Conservation (phyloP, 192 early-diverging fungal genomes). For the Dimargaris xerosporica region DNA sequence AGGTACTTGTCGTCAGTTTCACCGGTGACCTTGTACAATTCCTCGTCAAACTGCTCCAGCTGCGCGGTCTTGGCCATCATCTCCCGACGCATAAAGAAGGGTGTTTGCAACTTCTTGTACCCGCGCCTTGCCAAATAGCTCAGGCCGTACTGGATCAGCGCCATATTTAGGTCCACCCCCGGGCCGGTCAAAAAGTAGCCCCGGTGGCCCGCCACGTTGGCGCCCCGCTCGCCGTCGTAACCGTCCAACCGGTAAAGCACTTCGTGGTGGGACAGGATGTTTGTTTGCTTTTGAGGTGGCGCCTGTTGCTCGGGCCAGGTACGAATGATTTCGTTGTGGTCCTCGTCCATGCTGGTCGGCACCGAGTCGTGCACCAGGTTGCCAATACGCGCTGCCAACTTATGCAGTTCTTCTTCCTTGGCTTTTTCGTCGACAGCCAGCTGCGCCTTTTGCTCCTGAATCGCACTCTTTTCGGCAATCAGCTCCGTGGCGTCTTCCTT, state of each 20-base stretch:
- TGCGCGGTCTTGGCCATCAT: slow-evolving; percentile 99
- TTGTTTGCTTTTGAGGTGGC: slow-evolving; percentile 41
- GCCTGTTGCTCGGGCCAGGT: slow-evolving; percentile 14
- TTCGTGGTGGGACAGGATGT: slow-evolving; percentile 78
- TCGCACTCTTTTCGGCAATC: slow-evolving; percentile 54
- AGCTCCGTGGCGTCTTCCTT: slow-evolving; percentile 71
- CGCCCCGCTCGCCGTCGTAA: slow-evolving; percentile 76
- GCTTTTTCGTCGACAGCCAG: slow-evolving; percentile 58
- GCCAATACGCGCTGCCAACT: slow-evolving; percentile 57
- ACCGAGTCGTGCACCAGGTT: slow-evolving; percentile 93
- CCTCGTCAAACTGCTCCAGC: slow-evolving; percentile 94
- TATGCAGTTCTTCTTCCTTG: slow-evolving; percentile 46
- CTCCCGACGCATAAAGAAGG: slow-evolving; percentile 95
- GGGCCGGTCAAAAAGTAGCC: slow-evolving; percentile 94
- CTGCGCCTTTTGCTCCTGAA: slow-evolving; percentile 51
- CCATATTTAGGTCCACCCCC: slow-evolving; percentile 94
- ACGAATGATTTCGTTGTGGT: slow-evolving; percentile 52
- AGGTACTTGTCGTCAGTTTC: slow-evolving; percentile 88
- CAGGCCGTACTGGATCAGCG: slow-evolving; percentile 90
- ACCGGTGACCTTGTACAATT: slow-evolving; percentile 81
- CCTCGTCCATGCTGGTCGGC: slow-evolving; percentile 72
- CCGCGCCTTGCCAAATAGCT: slow-evolving; percentile 67
- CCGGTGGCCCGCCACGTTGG: slow-evolving; percentile 94
- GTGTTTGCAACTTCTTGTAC: slow-evolving; percentile 91
- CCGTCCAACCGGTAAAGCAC: slow-evolving; percentile 80